phyloP scores from a whole-genome alignment of 441 rosid genomes.

The Brassica balearica region DNA sequence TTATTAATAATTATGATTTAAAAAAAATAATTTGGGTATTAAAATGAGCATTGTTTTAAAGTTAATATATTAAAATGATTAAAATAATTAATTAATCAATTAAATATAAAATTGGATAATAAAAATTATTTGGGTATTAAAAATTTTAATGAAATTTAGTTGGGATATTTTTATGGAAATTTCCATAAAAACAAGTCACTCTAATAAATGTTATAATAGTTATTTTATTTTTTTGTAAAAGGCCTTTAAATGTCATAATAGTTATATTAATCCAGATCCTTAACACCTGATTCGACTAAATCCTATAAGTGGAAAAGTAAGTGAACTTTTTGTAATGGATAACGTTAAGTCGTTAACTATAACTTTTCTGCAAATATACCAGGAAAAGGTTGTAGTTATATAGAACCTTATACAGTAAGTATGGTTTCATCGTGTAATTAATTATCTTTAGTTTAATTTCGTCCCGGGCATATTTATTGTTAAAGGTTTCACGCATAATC shows the following conservation, averaged over 20 bases:
- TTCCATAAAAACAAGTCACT: neutral
- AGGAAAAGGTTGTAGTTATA: constrained; percentile 12
- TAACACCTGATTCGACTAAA: constrained; percentile 16
- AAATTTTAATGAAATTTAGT: too few species aligned
- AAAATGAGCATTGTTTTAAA: too few species aligned
- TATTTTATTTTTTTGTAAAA: neutral
- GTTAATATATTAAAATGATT: too few species aligned
- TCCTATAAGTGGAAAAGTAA: constrained; percentile 23
- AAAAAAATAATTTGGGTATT: too few species aligned
- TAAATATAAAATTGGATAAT: too few species aligned
- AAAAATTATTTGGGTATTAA: too few species aligned
- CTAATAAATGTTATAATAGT: too few species aligned
- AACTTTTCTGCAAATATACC: neutral
- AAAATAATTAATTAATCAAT: too few species aligned
- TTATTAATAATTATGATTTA: too few species aligned
- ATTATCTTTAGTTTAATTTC: neutral
- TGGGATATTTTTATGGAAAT: neutral
- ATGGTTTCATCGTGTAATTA: neutral
- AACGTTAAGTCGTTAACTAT: neutral
- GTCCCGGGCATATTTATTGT: neutral
- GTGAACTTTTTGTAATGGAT: constrained; percentile 16
- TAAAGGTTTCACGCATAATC: neutral
- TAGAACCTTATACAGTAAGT: constrained; percentile 19
- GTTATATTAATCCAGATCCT: constrained; percentile 18
- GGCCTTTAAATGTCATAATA: constrained; percentile 4